Conservation (phyloP, 345 rosid species). For the Moricandia moricandioides region DNA sequence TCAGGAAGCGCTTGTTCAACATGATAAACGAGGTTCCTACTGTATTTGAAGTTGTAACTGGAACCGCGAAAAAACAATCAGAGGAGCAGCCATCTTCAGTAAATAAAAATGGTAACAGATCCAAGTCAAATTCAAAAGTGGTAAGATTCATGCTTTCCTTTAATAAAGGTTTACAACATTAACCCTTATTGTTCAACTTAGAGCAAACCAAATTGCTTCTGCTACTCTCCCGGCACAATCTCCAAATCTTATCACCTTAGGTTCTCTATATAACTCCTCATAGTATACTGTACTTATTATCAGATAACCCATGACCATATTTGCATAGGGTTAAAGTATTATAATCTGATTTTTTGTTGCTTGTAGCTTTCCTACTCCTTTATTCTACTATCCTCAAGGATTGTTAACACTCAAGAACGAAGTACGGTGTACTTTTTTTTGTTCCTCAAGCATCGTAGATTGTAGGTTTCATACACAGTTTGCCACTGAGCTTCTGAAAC, state of each 20-base stretch:
- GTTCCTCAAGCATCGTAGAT: not conserved
- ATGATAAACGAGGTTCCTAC: conserved; percentile 76
- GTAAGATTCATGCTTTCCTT: conserved; percentile 30
- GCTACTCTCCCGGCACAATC: too few species aligned
- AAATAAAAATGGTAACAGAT: conserved; percentile 55
- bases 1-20: conserved; percentile 66
- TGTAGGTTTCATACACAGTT: not conserved
- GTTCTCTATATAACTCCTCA: too few species aligned
- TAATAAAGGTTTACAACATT: not conserved
- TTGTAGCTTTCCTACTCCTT: too few species aligned
- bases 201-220: too few species aligned
- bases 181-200: not conserved
- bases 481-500: not conserved
- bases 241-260: too few species aligned
- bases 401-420: too few species aligned
- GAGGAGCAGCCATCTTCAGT: conserved; percentile 56
- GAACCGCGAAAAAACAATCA: conserved; percentile 49
- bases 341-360: too few species aligned
- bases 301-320: not conserved
- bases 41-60: conserved; percentile 67
- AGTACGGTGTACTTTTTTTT: too few species aligned
- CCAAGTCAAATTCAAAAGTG: conserved; percentile 57
- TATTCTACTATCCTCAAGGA: too few species aligned
- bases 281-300: too few species aligned
- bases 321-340: too few species aligned